Conservation (phyloP, 2,329 filamentous ascomycete genomes). For the Cytospora leucostoma region DNA sequence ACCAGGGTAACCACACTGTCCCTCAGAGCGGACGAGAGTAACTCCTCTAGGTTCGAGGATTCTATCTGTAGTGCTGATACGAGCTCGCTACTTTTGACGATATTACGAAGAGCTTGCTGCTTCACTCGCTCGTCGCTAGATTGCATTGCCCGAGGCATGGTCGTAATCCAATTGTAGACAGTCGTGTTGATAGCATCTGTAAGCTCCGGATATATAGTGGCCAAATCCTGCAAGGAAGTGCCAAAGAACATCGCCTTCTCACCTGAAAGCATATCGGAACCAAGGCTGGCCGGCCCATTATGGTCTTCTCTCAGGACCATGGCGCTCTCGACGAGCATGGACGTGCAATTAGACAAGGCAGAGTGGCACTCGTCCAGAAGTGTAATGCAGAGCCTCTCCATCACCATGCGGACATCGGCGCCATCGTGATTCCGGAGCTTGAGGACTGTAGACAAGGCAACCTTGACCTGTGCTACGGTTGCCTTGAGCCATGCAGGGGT, state of each 20-base stretch:
- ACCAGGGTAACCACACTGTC: constrained; percentile 65
- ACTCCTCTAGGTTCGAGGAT: constrained; percentile 66
- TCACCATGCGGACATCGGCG: constrained; percentile 64
- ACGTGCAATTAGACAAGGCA: constrained; percentile 68
- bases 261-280: constrained; percentile 7
- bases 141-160: constrained; percentile 81
- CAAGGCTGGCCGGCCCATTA: constrained; percentile 37
- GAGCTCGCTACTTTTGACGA: constrained; percentile 72
- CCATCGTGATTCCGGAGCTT: constrained; percentile 73
- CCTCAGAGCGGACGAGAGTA: constrained; percentile 67
- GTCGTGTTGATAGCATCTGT: constrained; percentile 62
- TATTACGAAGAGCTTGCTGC: constrained; percentile 68
- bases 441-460: constrained; percentile 76
- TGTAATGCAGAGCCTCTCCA: constrained; percentile 71
- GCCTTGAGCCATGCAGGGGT: constrained; percentile 72
- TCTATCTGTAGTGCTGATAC: constrained; percentile 64
- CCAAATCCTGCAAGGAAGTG: constrained; percentile 51
- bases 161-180: constrained; percentile 78
- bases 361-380: constrained; percentile 77
- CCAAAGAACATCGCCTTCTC: constrained; percentile 46
- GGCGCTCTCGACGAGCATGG: constrained; percentile 78
- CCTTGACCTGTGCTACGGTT: constrained; percentile 77
- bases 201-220: constrained; percentile 56
- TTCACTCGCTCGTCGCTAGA: constrained; percentile 79
- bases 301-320: constrained; percentile 64